Percentiles rank a stretch among this genome's conserved stretches.
Evolutionary conservation across 495 filamentous ascomycete species (phyloP).

Genomic region (Penicillium simplicissimum): DNA sequence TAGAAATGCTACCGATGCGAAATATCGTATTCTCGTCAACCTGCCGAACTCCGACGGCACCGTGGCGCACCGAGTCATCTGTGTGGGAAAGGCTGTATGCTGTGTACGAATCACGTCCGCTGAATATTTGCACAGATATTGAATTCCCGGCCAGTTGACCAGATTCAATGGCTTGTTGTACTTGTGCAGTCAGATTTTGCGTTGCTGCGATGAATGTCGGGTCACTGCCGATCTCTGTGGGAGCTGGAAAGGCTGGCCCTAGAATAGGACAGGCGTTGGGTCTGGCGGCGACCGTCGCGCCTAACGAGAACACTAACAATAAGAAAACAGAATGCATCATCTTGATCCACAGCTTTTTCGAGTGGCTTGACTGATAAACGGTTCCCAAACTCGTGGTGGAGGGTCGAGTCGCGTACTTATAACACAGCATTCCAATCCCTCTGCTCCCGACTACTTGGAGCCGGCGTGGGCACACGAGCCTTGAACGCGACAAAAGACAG

Average conservation of each 20-base stretch:
- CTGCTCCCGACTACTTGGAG: not conserved
- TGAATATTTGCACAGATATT: slow-evolving; percentile 41
- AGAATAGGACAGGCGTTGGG: slow-evolving; percentile 41
- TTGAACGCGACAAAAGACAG: not conserved
- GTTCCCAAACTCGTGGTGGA: not conserved
- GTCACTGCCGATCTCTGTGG: slow-evolving; percentile 19
- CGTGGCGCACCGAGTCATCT: not conserved
- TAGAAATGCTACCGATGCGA: slow-evolving; percentile 49
- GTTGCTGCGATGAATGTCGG: slow-evolving; percentile 22
- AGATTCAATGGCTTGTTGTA: slow-evolving; percentile 20
- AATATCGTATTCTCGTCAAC: slow-evolving; percentile 48
- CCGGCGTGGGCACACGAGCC: not conserved
- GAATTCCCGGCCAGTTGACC: slow-evolving; percentile 43
- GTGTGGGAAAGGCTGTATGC: slow-evolving; percentile 13
- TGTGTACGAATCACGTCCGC: slow-evolving; percentile 3
- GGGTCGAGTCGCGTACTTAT: slow-evolving; percentile 4
- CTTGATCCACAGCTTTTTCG: no score
- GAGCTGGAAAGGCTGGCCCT: slow-evolving; percentile 53
- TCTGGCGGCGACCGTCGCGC: not conserved
- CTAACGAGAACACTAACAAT: not conserved
- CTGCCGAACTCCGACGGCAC: slow-evolving; percentile 37
- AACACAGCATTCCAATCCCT: slow-evolving; percentile 1
- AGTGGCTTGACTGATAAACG: not conserved
- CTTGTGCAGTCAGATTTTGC: slow-evolving; percentile 29
- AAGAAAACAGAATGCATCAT: not conserved